Conservation (phyloP, 768 basidiomycete genomes). For the Dioszegia crocea region DNA sequence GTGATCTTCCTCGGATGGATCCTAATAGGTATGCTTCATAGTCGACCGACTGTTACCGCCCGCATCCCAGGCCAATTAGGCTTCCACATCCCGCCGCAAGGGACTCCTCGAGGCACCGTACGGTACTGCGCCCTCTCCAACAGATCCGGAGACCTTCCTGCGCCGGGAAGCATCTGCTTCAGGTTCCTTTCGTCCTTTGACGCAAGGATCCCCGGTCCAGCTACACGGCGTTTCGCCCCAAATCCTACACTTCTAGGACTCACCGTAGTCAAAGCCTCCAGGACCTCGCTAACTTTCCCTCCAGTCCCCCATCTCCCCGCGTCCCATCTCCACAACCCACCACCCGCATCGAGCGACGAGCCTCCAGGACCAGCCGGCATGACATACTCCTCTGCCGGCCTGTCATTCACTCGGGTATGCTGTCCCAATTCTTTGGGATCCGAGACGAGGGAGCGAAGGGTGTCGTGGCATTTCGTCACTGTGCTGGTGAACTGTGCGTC, state of each 20-base stretch:
- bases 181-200: too few relatives aligned
- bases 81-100: too few relatives aligned
- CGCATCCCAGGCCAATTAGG: too few relatives aligned
- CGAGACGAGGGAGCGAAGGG: conserved; percentile 80
- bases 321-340: conserved; percentile 80
- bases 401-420: conserved; percentile 59
- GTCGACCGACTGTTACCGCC: too few relatives aligned
- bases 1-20: background rate
- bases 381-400: conserved; percentile 71
- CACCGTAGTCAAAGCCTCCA: conserved; percentile 82
- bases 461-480: conserved; percentile 90
- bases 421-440: conserved; percentile 58
- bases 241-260: conserved; percentile 12
- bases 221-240: too few relatives aligned
- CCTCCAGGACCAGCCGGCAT: conserved; percentile 50
- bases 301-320: conserved; percentile 82
- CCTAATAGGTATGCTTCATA: too few relatives aligned
- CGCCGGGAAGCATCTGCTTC: too few relatives aligned
- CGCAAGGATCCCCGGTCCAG: too few relatives aligned
- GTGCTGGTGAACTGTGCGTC: conserved; percentile 79
- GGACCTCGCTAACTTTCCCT: conserved; percentile 73
- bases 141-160: too few relatives aligned
- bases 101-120: too few relatives aligned
- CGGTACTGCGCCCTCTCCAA: too few relatives aligned
- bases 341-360: conserved; percentile 1